Evolutionary conservation across 2,329 filamentous ascomycete genomes (phyloP).

Genomic region (Ascocoryne sarcoides): DNA sequence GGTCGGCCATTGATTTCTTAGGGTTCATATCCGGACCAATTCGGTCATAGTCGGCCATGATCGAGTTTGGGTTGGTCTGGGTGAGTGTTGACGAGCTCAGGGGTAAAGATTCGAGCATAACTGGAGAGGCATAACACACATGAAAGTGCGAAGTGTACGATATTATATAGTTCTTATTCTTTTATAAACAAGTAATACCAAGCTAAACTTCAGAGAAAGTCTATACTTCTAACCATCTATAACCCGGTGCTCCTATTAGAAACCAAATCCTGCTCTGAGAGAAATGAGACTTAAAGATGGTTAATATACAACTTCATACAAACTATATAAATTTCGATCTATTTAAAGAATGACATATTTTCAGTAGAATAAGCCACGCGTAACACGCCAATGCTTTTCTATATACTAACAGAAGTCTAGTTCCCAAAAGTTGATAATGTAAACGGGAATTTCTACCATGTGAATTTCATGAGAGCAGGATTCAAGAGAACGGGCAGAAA

Average conservation of each 20-base stretch:
- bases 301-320: no score
- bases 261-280: neutral
- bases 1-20: neutral
- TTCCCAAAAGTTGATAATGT: neutral
- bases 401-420: neutral
- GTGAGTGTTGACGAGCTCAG: no score
- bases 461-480: neutral
- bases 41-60: neutral
- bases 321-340: no score
- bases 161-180: no score
- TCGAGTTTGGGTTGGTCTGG: no score
- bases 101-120: no score
- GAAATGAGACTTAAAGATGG: neutral
- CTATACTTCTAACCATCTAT: neutral
- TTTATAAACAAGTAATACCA: neutral
- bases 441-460: neutral
- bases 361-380: neutral
- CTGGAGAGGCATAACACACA: no score
- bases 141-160: no score
- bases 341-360: no score
- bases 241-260: neutral
- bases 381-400: neutral
- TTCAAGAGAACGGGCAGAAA: neutral
- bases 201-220: neutral
- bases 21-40: constrained; percentile 1